Evolutionary conservation across 176 grass and related monocot genomes (phyloP).

Genomic region (Hordeum marinum): DNA sequence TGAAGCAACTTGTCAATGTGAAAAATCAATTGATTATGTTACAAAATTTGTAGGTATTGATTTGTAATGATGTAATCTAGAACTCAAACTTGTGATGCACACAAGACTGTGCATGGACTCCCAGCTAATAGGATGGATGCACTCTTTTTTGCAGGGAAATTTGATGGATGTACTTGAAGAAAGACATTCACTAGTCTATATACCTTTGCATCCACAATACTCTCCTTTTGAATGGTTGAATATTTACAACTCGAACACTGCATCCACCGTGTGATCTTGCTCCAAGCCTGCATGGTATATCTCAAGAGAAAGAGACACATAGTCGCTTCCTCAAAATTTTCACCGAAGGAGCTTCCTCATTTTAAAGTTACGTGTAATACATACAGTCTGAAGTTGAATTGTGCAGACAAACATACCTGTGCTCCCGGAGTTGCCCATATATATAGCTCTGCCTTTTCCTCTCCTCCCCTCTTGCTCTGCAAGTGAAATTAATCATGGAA

Average conservation of each 20-base stretch:
- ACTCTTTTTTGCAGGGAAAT: neutral
- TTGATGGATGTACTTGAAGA: neutral
- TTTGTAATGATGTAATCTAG: neutral
- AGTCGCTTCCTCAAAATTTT: too few species aligned
- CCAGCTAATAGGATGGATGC: neutral
- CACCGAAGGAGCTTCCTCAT: neutral
- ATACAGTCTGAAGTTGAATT: neutral
- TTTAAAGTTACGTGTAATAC: neutral
- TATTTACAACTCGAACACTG: slow-evolving; percentile 22
- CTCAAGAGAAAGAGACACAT: neutral
- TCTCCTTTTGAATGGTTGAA: slow-evolving; percentile 19
- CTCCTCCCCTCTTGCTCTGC: neutral
- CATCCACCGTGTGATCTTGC: neutral
- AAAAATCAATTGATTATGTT: neutral
- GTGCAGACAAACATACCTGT: neutral
- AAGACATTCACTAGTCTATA: neutral
- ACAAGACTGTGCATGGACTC: neutral
- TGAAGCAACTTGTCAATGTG: neutral
- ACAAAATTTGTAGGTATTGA: neutral
- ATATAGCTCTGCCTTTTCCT: neutral
- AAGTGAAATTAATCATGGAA: too few species aligned
- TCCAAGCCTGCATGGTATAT: neutral
- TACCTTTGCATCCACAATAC: slow-evolving; percentile 7
- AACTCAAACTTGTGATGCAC: neutral
- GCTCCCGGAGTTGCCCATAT: neutral